Base-by-base conservation (phyloP, 805 yeast genomes). In the Starmerella floricola region DNA sequence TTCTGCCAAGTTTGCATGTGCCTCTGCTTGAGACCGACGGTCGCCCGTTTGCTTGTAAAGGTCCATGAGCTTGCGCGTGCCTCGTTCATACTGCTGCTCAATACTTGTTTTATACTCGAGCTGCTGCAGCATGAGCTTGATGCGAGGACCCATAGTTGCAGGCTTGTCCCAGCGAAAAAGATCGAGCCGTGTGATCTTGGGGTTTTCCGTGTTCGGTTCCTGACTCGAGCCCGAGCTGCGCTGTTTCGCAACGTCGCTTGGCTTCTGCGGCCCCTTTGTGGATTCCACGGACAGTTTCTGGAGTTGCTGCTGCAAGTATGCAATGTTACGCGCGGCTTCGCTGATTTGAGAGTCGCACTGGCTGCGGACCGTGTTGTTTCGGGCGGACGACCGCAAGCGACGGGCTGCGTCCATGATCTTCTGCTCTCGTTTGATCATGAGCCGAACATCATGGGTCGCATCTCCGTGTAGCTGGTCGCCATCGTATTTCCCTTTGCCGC, bases 111-210 rank as follows among this genome's bases (percentile, higher is more conserved):
- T 91, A 61, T 88, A 86, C 58, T 87, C 95, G 46, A 91, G 69
- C 61, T 86, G 94, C 63, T 87, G 96, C 42, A 88, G 71, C 97
- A 91, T 87, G 54, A 83, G 78, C 62, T 85, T 95, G 56, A 91
- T 91, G 49, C 91, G 74, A 55, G 91, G 95, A 10, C 96, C 95
- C 52, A 91, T 66, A 0, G 94, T 83, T 32, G 42, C 51, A 0
- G 96, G 95, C 53, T 95, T 83, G 55, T 91, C 96, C 57, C 85
- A 86, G 54, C 86, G 86, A 58, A 85, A 71, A 43, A 91, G 68
- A 59, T 91, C 98, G 26, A 62, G 53, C 26, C 64, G 55, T 29
- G 63, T 55, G 42, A 41, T 56, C 46, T 44, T 42, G 31, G 43
- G 32, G 33, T 28, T 20, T 5, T 16, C 19, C 29, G 18, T 4